phyloP scores from a whole-genome alignment of 345 rosid species.

The Eucalyptus globulus region DNA sequence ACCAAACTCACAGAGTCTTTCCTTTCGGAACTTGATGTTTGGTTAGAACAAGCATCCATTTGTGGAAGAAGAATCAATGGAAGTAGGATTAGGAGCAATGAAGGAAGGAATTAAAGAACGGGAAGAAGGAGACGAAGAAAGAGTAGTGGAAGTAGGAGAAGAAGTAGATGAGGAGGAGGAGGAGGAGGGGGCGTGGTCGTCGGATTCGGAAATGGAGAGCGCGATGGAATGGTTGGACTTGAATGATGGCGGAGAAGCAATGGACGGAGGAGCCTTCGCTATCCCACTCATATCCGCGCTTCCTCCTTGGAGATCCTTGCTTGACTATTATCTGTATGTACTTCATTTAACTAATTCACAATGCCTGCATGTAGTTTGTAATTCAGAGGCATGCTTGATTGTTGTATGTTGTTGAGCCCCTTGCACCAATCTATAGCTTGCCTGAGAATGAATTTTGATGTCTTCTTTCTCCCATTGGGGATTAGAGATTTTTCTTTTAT shows the following conservation, averaged over 20 bases:
- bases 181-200: background rate
- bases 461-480: background rate
- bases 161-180: background rate
- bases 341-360: background rate
- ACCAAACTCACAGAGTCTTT: background rate
- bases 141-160: background rate
- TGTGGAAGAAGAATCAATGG: no score
- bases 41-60: background rate
- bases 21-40: background rate
- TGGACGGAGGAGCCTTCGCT: no score
- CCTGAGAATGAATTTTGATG: background rate
- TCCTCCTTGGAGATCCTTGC: constrained; percentile 62
- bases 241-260: rapidly evolving
- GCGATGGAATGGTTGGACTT: no score
- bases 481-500: background rate
- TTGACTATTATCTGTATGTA: background rate
- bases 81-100: no score
- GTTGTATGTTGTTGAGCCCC: background rate
- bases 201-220: no score
- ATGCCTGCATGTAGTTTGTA: constrained; percentile 22
- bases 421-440: background rate
- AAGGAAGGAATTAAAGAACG: no score
- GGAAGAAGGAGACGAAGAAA: background rate
- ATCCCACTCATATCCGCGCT: constrained; percentile 40
- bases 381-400: constrained; percentile 3